Evolutionary conservation across 1,284 basidiomycete species (phyloP).

Genomic region (Exobasidium rhododendri): DNA sequence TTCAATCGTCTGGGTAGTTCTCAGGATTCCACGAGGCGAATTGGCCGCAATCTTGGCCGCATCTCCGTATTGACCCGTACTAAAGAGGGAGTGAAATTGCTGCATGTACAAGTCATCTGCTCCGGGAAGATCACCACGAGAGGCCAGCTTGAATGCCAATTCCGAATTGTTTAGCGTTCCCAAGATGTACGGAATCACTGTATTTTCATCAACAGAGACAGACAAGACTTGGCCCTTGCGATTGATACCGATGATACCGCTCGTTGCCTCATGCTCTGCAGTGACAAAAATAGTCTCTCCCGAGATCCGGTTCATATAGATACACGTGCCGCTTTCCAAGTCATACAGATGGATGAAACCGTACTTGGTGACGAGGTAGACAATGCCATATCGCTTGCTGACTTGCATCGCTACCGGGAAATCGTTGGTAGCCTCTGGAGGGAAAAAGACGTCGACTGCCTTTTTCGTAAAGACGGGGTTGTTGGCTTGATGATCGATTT

Average conservation of each 20-base stretch:
- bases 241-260: constrained; percentile 99
- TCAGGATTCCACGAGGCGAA: constrained; percentile 91
- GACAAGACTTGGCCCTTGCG: constrained; percentile 98
- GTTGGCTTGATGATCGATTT: constrained; percentile 94
- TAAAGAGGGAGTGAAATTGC: constrained; percentile 92
- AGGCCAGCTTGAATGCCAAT: constrained; percentile 95
- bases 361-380: constrained; percentile 97
- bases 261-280: constrained; percentile 85
- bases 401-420: constrained; percentile 99
- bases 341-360: constrained; percentile 99
- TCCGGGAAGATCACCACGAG: constrained; percentile 92
- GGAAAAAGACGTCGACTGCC: constrained; percentile 99
- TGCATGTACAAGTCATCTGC: constrained; percentile 95
- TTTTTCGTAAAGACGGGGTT: constrained; percentile 97
- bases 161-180: constrained; percentile 93
- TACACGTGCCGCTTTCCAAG: constrained; percentile 94
- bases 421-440: constrained; percentile 93
- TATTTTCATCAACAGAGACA: constrained; percentile 94
- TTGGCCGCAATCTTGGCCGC: constrained; percentile 99
- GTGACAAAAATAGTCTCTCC: constrained; percentile 99
- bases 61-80: constrained; percentile 82
- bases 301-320: constrained; percentile 99
- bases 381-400: constrained; percentile 91
- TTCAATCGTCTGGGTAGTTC: constrained; percentile 93
- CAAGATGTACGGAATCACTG: constrained; percentile 92